Conservation (phyloP, 1,284 basidiomycete genomes). For the Dichomitus squalens region DNA sequence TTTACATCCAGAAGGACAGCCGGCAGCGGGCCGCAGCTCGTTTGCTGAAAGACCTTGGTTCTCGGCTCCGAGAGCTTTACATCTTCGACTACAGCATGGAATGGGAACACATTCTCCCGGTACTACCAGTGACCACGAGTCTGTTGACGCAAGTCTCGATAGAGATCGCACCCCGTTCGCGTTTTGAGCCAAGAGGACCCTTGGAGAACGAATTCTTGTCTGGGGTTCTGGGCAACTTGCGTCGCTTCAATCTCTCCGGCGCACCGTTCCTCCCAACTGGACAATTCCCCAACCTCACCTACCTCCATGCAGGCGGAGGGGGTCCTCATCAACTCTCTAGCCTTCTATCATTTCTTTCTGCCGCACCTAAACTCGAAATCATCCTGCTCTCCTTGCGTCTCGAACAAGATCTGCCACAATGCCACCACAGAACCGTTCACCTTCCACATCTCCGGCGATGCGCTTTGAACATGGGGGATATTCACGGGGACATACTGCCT, state of each 20-base stretch:
- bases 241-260: neutral
- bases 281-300: neutral
- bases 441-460: neutral
- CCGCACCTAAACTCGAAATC: neutral
- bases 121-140: too few relatives aligned
- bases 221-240: neutral
- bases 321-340: neutral
- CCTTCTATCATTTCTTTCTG: neutral
- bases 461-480: neutral
- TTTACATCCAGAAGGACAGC: too few relatives aligned
- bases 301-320: neutral
- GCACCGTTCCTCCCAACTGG: neutral
- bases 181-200: too few relatives aligned
- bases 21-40: too few relatives aligned
- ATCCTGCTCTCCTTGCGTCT: neutral
- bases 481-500: neutral
- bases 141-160: too few relatives aligned
- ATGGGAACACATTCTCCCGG: too few relatives aligned
- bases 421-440: neutral
- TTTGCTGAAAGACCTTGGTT: too few relatives aligned
- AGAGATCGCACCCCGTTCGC: too few relatives aligned
- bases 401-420: neutral
- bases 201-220: neutral
- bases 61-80: too few relatives aligned
- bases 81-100: too few relatives aligned